These are phyloP conservation scores for Lentinula raphanica DNA, from an alignment of 768 basidiomycete genomes.

Conservation along the genomic window DNA sequence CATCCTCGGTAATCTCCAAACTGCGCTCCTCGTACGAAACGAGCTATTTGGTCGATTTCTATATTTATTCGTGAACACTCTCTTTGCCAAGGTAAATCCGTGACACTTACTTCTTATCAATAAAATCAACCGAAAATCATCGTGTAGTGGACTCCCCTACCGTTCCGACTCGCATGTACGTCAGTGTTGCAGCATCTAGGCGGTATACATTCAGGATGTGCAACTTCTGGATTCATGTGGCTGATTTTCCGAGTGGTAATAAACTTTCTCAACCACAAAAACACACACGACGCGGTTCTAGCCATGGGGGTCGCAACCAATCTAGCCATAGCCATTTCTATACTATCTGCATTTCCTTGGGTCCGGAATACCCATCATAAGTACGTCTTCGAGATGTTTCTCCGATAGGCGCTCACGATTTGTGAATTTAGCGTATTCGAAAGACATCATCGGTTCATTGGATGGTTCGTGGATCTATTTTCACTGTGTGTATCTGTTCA, in stretches of 20 bases:
- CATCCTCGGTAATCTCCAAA: slow-evolving; percentile 68
- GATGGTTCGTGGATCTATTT: slow-evolving; percentile 49
- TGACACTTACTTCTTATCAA: not conserved
- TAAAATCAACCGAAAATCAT: not conserved
- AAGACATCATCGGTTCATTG: slow-evolving; percentile 76
- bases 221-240: slow-evolving; percentile 70
- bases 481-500: not conserved
- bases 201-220: slow-evolving; percentile 82
- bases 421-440: slow-evolving; percentile 58
- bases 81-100: slow-evolving; percentile 65
- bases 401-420: slow-evolving; percentile 1
- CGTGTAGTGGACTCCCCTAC: slow-evolving; percentile 48
- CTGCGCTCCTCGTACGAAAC: slow-evolving; percentile 73
- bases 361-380: slow-evolving; percentile 79
- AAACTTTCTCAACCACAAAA: slow-evolving; percentile 44
- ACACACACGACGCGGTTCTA: slow-evolving; percentile 51
- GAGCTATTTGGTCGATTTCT: slow-evolving; percentile 77
- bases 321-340: slow-evolving; percentile 54
- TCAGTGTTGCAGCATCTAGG: slow-evolving; percentile 75
- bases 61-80: slow-evolving; percentile 65
- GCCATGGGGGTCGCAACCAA: slow-evolving; percentile 58
- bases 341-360: slow-evolving; percentile 71
- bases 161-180: slow-evolving; percentile 66
- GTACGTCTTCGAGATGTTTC: slow-evolving; percentile 30
- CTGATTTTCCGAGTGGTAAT: slow-evolving; percentile 56